Evolutionary conservation across 2,329 filamentous ascomycete species (phyloP).

Genomic region (Aspergillus sergii): DNA sequence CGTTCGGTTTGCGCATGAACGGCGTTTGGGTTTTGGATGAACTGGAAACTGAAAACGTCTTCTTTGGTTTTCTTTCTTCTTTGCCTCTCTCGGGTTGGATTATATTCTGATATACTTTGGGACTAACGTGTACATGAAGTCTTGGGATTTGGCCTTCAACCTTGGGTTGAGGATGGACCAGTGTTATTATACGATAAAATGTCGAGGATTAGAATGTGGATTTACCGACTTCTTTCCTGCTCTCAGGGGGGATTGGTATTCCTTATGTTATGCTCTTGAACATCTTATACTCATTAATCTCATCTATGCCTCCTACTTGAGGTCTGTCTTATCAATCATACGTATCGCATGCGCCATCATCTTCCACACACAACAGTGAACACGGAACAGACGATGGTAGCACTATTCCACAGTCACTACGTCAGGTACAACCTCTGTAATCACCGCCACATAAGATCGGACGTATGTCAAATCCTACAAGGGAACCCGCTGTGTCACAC

Average conservation of each 20-base stretch:
- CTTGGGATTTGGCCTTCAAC: not conserved
- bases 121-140: not conserved
- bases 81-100: not conserved
- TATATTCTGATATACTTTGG: not conserved
- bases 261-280: not conserved
- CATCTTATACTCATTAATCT: not conserved
- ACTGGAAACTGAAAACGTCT: not conserved
- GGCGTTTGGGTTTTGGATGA: not conserved
- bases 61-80: not conserved
- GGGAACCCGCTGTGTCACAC: too few species aligned
- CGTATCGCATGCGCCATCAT: not conserved
- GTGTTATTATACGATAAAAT: conserved; percentile 1
- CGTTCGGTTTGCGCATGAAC: conserved; percentile 1
- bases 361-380: not conserved
- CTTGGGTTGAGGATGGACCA: not conserved
- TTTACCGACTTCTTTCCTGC: not conserved
- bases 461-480: too few species aligned
- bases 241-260: not conserved
- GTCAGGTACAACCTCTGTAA: not conserved
- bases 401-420: not conserved
- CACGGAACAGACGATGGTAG: not conserved
- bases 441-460: too few species aligned
- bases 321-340: not conserved
- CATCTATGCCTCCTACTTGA: not conserved
- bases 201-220: not conserved